Evolutionary conservation across 257 asterid species (phyloP).

Genomic region (Solanum chaucha): DNA sequence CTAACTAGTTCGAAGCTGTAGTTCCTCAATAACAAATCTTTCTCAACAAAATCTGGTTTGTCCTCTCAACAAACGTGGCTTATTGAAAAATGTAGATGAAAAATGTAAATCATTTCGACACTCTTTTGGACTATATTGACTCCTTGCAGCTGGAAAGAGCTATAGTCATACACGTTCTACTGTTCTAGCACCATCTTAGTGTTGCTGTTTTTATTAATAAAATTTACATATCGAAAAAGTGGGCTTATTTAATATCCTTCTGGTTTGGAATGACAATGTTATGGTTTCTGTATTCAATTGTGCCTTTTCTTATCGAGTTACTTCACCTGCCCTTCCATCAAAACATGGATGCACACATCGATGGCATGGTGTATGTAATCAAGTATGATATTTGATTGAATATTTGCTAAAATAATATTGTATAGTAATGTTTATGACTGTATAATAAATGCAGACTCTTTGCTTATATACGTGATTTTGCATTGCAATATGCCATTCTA

Average conservation of each 20-base stretch:
- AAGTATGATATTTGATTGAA: not conserved
- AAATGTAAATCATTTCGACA: not conserved
- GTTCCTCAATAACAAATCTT: not conserved
- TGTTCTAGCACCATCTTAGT: not conserved
- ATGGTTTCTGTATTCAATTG: not conserved
- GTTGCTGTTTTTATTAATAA: too few species aligned
- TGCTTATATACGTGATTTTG: too few species aligned
- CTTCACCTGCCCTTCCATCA: not conserved
- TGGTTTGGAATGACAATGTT: not conserved
- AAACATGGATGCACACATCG: not conserved
- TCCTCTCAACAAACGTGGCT: not conserved
- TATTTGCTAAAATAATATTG: too few species aligned
- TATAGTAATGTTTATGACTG: too few species aligned
- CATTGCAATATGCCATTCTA: too few species aligned
- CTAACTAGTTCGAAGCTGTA: not conserved
- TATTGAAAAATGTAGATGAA: not conserved
- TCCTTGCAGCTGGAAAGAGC: not conserved
- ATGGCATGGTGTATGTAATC: not conserved
- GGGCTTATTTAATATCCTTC: not conserved
- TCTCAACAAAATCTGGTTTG: not conserved
- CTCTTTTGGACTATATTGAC: not conserved
- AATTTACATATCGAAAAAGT: too few species aligned
- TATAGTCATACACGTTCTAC: not conserved
- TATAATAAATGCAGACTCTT: too few species aligned
- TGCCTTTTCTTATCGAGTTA: not conserved